Conservation (phyloP, 2,329 filamentous ascomycete species). For the Ophiostoma sp. region DNA sequence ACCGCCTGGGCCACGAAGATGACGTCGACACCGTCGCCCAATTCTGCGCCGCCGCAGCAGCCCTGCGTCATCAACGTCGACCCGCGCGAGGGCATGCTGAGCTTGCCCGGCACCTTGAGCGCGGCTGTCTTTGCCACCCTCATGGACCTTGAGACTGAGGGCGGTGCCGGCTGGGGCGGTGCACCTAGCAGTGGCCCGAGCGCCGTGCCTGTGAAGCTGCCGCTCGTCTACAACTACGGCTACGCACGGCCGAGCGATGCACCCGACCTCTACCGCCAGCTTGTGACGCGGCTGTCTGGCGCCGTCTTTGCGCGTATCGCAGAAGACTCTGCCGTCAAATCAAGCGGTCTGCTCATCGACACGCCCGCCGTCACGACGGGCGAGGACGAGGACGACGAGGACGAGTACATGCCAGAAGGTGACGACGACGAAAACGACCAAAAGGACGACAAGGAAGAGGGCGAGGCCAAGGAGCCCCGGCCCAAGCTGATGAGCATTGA, state of each 20-base stretch:
- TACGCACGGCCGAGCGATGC: constrained; percentile 67
- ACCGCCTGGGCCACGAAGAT: constrained; percentile 72
- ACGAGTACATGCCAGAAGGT: neutral
- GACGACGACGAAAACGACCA: neutral
- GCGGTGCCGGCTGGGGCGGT: constrained; percentile 74
- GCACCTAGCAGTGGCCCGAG: constrained; percentile 88
- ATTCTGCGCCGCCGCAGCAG: constrained; percentile 43
- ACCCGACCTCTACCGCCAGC: constrained; percentile 62
- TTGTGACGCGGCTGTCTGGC: constrained; percentile 71
- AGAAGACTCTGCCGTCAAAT: constrained; percentile 65
- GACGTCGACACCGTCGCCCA: constrained; percentile 31
- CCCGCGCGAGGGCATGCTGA: constrained; percentile 71
- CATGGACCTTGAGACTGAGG: constrained; percentile 72
- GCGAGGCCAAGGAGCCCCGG: constrained; percentile 30
- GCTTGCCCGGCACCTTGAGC: constrained; percentile 73
- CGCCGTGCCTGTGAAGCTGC: constrained; percentile 82
- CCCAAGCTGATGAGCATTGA: constrained; percentile 54
- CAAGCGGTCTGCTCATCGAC: constrained; percentile 79
- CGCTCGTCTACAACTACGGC: constrained; percentile 85
- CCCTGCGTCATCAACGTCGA: constrained; percentile 82
- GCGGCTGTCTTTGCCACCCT: constrained; percentile 82
- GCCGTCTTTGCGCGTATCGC: constrained; percentile 71
- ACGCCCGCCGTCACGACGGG: constrained; percentile 65
- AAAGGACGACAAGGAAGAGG: neutral
- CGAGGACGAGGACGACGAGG: neutral